Conservation (phyloP, 2,329 filamentous ascomycete genomes). For the Talaromyces amestolkiae region DNA sequence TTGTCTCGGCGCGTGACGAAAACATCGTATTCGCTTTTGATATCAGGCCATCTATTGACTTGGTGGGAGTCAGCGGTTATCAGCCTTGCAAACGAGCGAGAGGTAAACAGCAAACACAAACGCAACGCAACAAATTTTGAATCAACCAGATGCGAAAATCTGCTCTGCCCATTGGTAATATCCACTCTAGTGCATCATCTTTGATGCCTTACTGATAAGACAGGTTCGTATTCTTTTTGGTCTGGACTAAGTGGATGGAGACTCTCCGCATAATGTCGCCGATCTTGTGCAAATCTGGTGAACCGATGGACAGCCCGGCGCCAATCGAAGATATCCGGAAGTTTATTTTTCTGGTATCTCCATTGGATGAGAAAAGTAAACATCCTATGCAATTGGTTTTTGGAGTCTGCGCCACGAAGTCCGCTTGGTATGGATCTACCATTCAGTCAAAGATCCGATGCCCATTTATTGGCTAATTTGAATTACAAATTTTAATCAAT, state of each 20-base stretch:
- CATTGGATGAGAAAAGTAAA: not conserved
- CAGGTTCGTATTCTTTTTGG: not conserved
- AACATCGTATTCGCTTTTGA: not conserved
- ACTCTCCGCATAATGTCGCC: not conserved
- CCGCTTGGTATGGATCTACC: not conserved
- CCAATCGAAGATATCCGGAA: not conserved
- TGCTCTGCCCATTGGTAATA: not conserved
- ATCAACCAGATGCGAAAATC: not conserved
- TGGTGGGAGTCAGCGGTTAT: not conserved
- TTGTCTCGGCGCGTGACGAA: not conserved
- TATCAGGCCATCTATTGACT: not conserved
- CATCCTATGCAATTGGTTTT: not conserved
- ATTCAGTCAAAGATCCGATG: not conserved
- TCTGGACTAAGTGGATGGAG: not conserved
- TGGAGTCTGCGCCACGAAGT: not conserved
- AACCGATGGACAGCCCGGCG: not conserved
- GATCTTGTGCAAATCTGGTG: not conserved
- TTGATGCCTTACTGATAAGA: not conserved
- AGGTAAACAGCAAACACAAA: not conserved
- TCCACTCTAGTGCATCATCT: not conserved
- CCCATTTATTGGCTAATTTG: not conserved
- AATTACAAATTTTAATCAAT: not conserved
- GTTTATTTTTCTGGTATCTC: not conserved
- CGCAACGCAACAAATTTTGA: not conserved
- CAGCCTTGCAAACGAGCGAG: not conserved